Base-by-base conservation (phyloP, 257 asterid species). In the Capsicum baccatum region DNA sequence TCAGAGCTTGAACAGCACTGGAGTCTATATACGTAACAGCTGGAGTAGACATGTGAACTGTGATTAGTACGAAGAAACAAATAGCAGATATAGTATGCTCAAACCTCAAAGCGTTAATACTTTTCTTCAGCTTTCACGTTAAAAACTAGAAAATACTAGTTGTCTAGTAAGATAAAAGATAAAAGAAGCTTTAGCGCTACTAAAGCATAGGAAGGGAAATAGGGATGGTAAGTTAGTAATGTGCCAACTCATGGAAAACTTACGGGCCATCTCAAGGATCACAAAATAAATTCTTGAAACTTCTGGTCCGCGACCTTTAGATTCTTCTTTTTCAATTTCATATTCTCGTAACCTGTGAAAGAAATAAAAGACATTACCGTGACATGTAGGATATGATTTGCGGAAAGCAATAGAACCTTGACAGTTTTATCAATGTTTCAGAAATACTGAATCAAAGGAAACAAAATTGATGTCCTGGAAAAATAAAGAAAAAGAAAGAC, bases 181-280 rank as follows among this genome's bases (percentile, higher is more conserved):
- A 35, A 42, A 82, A 8, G 47, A 57, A 60, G 1, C 60, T 67
- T 83, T 35, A 55, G 84, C 69, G 55, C 33, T 42, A 48, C 0
- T 50, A 74, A 21, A 50, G 35, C 42, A 50, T 50, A 2, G 76
- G 21, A 17, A 50, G 67, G 79, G 74, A 62, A 64, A 81, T 19
- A 48, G 6, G 15, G 0, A 4, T 52, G 81, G 48, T 26, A 54
- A 52, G 54, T 78, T 78, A 7, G 26, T 26, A 39, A 80, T 55
- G 52, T 6, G 33, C 54, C 48, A 82, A 81, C 35, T 48, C 44
- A 6, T 83, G 66, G 78, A 73, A 44, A 70, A 95, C 99, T 96
- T 84, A 96, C 98, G 99, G 54, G 99, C 99, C 99, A 96, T 92
- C 90, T 96, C 99, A 76, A 96, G 84, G 81, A 96, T 94, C 83